phyloP scores from a whole-genome alignment of 2,329 filamentous ascomycete species.

The Thielaviopsis ethacetica region DNA sequence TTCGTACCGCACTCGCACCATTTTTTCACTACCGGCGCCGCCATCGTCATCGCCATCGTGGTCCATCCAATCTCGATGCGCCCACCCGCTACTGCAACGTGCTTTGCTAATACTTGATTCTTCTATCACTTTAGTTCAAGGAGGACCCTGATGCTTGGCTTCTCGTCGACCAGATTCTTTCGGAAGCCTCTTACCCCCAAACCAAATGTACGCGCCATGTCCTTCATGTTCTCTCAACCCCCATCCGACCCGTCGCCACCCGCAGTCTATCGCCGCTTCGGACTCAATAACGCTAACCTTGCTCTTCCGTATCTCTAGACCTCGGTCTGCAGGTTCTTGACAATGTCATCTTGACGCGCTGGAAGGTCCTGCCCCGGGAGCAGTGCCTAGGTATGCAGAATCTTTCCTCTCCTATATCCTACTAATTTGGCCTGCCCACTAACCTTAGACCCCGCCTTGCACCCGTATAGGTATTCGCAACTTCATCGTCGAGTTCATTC shows the following conservation, averaged over 20 bases:
- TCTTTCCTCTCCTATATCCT: background rate
- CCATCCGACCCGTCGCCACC: background rate
- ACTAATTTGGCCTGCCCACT: background rate
- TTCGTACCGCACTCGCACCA: constrained; percentile 27
- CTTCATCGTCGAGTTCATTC: constrained; percentile 97
- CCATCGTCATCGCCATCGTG: background rate
- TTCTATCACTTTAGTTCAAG: constrained; percentile 57
- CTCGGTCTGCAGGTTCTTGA: constrained; percentile 92
- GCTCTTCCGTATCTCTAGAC: constrained; percentile 33
- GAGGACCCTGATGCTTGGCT: constrained; percentile 98
- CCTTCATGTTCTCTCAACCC: background rate
- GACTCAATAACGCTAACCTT: constrained; percentile 3
- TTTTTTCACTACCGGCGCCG: constrained; percentile 1
- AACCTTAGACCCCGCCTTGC: constrained; percentile 3
- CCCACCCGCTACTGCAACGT: background rate
- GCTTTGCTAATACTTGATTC: constrained; percentile 2
- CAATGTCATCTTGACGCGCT: constrained; percentile 96
- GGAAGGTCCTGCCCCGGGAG: constrained; percentile 92
- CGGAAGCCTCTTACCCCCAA: constrained; percentile 82
- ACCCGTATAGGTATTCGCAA: constrained; percentile 69
- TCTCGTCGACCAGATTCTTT: constrained; percentile 89
- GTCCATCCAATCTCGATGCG: constrained; percentile 1
- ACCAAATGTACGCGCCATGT: constrained; percentile 64
- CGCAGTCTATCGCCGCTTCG: background rate
- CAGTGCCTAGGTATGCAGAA: constrained; percentile 63